Evolutionary conservation across 495 filamentous ascomycete genomes (phyloP).

Genomic region (Penicillium goetzii): DNA sequence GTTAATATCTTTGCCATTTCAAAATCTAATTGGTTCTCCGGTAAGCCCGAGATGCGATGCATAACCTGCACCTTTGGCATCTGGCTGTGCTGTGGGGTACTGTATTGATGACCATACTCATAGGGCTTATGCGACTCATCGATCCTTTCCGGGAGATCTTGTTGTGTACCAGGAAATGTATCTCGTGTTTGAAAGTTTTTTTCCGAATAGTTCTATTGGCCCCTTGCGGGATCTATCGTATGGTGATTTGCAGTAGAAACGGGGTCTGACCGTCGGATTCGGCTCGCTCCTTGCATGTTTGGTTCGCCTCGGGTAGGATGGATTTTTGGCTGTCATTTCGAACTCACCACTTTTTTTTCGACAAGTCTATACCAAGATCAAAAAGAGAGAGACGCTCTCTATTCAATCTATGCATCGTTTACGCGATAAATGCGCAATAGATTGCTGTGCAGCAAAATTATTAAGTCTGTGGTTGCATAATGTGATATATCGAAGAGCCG

Average conservation of each 20-base stretch:
- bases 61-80: not conserved
- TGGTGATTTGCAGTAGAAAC: not conserved
- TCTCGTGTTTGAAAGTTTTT: not conserved
- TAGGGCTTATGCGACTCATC: conserved; percentile 1
- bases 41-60: not conserved
- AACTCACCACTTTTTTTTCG: not conserved
- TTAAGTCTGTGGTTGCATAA: not conserved
- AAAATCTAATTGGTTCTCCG: not conserved
- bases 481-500: conserved; percentile 3
- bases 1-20: not conserved
- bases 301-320: not conserved
- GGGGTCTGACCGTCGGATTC: not conserved
- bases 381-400: not conserved
- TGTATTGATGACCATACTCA: no score
- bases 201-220: not conserved
- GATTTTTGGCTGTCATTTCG: not conserved
- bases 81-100: not conserved
- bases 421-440: not conserved
- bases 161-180: not conserved
- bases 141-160: not conserved
- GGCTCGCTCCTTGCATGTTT: conserved; percentile 1
- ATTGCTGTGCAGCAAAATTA: not conserved
- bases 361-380: not conserved
- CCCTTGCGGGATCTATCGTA: conserved; percentile 2
- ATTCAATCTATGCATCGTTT: not conserved